Evolutionary conservation across 2,329 filamentous ascomycete species (phyloP).

Genomic region (Fusarium irregulare): DNA sequence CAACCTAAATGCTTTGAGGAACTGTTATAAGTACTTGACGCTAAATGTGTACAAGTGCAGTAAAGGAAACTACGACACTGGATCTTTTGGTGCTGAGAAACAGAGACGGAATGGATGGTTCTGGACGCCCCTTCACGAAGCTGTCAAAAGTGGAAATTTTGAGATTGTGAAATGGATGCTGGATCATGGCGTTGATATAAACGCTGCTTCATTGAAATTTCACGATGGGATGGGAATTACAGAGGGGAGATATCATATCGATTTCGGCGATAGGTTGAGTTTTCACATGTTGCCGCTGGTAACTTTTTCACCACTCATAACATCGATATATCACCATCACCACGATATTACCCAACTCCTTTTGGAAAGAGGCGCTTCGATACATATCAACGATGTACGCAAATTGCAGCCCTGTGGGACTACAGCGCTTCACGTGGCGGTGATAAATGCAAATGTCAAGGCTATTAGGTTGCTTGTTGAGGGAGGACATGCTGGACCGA

Average conservation of each 20-base stretch:
- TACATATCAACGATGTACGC: slow-evolving; percentile 11
- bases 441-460: slow-evolving; percentile 13
- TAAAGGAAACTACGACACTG: background rate
- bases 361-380: slow-evolving; percentile 15
- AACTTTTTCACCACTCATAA: slow-evolving; percentile 23
- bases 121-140: slow-evolving; percentile 1
- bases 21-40: background rate
- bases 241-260: slow-evolving; percentile 2
- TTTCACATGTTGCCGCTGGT: slow-evolving; percentile 11
- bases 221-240: slow-evolving; percentile 2
- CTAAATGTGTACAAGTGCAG: background rate
- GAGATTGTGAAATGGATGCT: slow-evolving; percentile 17
- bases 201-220: slow-evolving; percentile 5
- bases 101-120: slow-evolving; percentile 7
- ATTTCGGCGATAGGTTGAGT: slow-evolving; percentile 21
- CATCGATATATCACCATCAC: slow-evolving; percentile 4
- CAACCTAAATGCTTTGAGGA: background rate
- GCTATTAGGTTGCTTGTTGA: slow-evolving; percentile 11
- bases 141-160: slow-evolving; percentile 1
- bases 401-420: slow-evolving; percentile 9
- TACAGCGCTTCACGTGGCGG: slow-evolving; percentile 21
- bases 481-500: slow-evolving; percentile 18
- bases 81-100: background rate
- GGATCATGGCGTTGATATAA: slow-evolving; percentile 5
- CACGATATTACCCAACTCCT: slow-evolving; percentile 9